Base-by-base conservation (phyloP, 2,329 filamentous ascomycete genomes). In the Microcyclospora pomicola region DNA sequence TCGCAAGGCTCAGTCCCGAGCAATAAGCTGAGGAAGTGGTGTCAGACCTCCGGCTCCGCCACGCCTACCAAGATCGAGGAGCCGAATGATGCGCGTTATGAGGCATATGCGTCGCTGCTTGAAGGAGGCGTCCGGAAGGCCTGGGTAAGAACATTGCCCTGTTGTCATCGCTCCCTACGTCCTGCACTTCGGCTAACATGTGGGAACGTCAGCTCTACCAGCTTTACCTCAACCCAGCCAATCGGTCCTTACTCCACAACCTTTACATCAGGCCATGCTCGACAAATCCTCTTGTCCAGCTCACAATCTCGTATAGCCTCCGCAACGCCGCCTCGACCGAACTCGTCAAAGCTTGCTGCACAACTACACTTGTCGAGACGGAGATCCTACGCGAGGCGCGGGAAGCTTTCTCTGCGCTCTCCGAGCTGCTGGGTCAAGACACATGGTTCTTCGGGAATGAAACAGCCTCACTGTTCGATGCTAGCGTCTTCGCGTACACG, bases 401-500 rank as follows among this genome's bases (percentile, higher is more conserved):
- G 15, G 69, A 72, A 37, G 79, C 79, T 1, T 75, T 82, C 42
- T 63, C 67, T 30, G 75, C 79, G 2, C 59, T 84, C 7, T 73
- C 74, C 2, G 65, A 59, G 14, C 51, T 80, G 7, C 62, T 84
- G 9, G 75, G 68, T 1, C 59, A 69, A 1, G 59, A 75, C 29
- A 5, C 30, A 6, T 80, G 75, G 66, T 82, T 81, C 56, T 80
- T 79, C 51, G 69, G 64, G 4, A 55, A 58, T 40, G 36, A 59
- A 24, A 55, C 59, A 12, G 84, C 88, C 0, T 75, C 77, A 0
- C 54, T 88, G 15, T 88, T 96, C 49, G 91, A 98, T 61, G 87
- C 88, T 6, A 77, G 75, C 38, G 74, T 96, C 2, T 96, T 95
- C 62, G 78, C 85, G 3, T 98, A 95, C 59, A 87, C 83, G 0